A percentile compares a stretch with the other conserved stretches of the same genome.
Conservation (phyloP, 75 land plant species). For the Ceratopteris richardii region DNA sequence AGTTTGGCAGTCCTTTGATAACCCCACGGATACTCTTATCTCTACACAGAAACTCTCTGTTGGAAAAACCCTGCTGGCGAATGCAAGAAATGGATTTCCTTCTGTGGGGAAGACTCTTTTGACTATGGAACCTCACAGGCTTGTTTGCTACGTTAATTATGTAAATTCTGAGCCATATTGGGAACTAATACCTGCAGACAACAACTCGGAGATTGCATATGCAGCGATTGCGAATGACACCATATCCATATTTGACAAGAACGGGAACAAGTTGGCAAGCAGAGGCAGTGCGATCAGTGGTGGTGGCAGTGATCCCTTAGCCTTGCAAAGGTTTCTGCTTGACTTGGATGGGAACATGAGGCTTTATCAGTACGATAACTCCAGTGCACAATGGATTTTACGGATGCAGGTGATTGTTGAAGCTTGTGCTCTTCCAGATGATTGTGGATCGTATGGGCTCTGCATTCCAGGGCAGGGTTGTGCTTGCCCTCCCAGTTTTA, state of each 20-base stretch:
- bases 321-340: neutral
- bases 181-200: neutral
- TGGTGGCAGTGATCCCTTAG: neutral
- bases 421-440: neutral
- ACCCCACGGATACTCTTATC: constrained; percentile 36
- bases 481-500: neutral
- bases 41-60: constrained; percentile 18
- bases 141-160: neutral
- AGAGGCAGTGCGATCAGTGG: neutral
- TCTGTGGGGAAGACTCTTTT: neutral
- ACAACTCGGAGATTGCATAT: neutral
- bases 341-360: neutral
- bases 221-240: neutral
- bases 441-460: constrained; percentile 6
- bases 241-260: neutral
- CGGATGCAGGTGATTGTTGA: neutral
- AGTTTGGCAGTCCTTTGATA: constrained; percentile 46
- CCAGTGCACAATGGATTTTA: neutral
- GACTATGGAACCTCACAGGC: neutral
- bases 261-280: neutral
- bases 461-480: constrained; percentile 1
- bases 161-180: neutral
- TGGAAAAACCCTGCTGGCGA: neutral
- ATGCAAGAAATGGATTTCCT: neutral
- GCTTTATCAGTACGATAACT: neutral